Conservation (phyloP, 495 filamentous ascomycete species). For the Trichodelitschia bisporula region DNA sequence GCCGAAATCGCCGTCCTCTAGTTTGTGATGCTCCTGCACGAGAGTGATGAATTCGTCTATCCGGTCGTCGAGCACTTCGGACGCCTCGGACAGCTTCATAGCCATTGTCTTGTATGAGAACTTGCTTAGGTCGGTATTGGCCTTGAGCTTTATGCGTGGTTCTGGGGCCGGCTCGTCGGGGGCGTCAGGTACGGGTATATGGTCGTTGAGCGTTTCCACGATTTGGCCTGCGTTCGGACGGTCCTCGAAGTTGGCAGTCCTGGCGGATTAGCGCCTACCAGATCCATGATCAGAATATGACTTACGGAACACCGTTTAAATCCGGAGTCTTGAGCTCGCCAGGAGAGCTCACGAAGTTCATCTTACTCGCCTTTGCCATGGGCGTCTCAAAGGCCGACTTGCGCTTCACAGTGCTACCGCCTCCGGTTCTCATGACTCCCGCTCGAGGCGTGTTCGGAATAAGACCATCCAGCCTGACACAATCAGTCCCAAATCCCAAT, state of each 20-base stretch:
- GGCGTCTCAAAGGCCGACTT: slow-evolving; percentile 37
- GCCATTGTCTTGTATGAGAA: slow-evolving; percentile 80
- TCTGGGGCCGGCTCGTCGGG: slow-evolving; percentile 40
- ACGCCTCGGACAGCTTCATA: slow-evolving; percentile 79
- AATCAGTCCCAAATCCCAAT: slow-evolving; percentile 5
- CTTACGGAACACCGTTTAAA: slow-evolving; percentile 7
- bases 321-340: slow-evolving; percentile 13
- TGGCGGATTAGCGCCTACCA: slow-evolving; percentile 18
- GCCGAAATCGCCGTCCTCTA: slow-evolving; percentile 65
- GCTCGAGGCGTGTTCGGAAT: slow-evolving; percentile 43
- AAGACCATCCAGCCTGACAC: slow-evolving; percentile 46
- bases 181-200: slow-evolving; percentile 28
- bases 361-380: slow-evolving; percentile 25
- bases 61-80: slow-evolving; percentile 78
- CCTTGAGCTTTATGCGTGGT: slow-evolving; percentile 54
- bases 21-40: slow-evolving; percentile 46
- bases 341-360: slow-evolving; percentile 20
- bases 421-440: slow-evolving; percentile 19
- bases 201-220: slow-evolving; percentile 56
- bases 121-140: slow-evolving; percentile 68
- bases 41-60: slow-evolving; percentile 65
- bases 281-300: no score
- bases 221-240: slow-evolving; percentile 56
- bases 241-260: slow-evolving; percentile 34
- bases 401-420: slow-evolving; percentile 32